Conservation (phyloP, 2,329 filamentous ascomycete genomes). For the Cryphonectria naterciae region DNA sequence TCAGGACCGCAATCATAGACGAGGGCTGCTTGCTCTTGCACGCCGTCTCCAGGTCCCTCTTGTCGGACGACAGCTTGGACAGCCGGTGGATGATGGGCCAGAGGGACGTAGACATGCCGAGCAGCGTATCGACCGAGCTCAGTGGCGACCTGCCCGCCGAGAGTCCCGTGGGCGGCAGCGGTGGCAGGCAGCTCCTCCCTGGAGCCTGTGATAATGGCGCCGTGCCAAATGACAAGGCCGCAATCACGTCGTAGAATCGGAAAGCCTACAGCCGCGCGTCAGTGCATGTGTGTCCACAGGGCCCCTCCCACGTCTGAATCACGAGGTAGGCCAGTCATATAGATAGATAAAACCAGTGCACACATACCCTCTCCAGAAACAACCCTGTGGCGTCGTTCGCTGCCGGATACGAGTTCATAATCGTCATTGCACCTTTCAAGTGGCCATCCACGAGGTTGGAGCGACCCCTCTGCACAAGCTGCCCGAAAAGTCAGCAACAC, state of each 20-base stretch:
- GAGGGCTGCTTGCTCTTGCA: conserved; percentile 39
- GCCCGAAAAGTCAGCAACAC: conserved; percentile 28
- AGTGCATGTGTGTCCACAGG: neutral
- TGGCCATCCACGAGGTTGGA: conserved; percentile 65
- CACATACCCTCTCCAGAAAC: conserved; percentile 62
- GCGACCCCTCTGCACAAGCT: conserved; percentile 64
- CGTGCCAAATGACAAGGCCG: conserved; percentile 64
- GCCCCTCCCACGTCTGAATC: neutral
- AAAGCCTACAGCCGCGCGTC: conserved; percentile 53
- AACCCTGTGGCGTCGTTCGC: conserved; percentile 55
- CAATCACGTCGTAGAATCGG: conserved; percentile 68
- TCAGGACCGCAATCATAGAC: conserved; percentile 52
- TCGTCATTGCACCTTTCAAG: conserved; percentile 63
- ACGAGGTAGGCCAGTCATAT: neutral
- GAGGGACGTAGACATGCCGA: conserved; percentile 64
- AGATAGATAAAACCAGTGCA: conserved; percentile 2
- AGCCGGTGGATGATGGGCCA: conserved; percentile 68
- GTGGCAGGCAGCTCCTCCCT: conserved; percentile 50
- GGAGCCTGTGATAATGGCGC: conserved; percentile 58
- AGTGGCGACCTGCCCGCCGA: conserved; percentile 47
- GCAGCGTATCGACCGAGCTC: conserved; percentile 60
- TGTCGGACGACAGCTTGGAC: conserved; percentile 58
- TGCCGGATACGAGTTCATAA: conserved; percentile 56
- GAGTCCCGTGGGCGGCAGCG: conserved; percentile 52
- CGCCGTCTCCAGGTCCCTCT: conserved; percentile 54